These are phyloP conservation scores for Arctium minus DNA, from an alignment of 129 eudicot genomes.

Conservation along the genomic window DNA sequence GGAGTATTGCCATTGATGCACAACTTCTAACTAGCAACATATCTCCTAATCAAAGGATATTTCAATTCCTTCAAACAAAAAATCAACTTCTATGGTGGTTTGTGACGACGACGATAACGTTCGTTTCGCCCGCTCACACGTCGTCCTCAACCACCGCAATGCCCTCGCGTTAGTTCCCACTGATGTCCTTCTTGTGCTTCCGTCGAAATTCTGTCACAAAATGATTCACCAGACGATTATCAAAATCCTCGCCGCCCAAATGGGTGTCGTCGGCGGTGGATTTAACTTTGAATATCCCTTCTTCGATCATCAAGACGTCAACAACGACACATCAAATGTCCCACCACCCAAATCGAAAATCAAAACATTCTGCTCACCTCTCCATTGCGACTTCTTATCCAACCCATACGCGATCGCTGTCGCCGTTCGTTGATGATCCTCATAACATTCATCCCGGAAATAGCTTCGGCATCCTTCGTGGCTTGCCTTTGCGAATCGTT, in stretches of 20 bases:
- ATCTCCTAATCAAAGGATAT: too few species aligned
- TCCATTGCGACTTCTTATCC: conserved; percentile 41
- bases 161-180: conserved; percentile 57
- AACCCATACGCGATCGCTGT: conserved; percentile 84
- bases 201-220: conserved; percentile 62
- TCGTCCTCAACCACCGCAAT: conserved; percentile 55
- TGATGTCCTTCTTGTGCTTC: conserved; percentile 67
- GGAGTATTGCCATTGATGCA: too few species aligned
- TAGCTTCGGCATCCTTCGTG: conserved; percentile 68
- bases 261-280: conserved; percentile 84
- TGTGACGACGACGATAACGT: conserved; percentile 52
- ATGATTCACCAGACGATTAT: conserved; percentile 67
- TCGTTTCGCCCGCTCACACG: conserved; percentile 73
- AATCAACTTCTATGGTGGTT: conserved; percentile 72
- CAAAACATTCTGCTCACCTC: conserved; percentile 62
- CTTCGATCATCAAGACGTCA: conserved; percentile 51
- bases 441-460: conserved; percentile 67
- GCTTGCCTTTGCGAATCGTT: conserved; percentile 78
- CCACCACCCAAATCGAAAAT: conserved; percentile 81
- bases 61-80: conserved; percentile 62
- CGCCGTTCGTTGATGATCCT: conserved; percentile 78
- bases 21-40: too few species aligned
- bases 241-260: conserved; percentile 79
- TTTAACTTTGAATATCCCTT: conserved; percentile 78
- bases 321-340: conserved; percentile 67